Percentiles rank a stretch among this genome's conserved stretches.
Conservation (phyloP, 805 yeast species). For the Myxozyma monticola region DNA sequence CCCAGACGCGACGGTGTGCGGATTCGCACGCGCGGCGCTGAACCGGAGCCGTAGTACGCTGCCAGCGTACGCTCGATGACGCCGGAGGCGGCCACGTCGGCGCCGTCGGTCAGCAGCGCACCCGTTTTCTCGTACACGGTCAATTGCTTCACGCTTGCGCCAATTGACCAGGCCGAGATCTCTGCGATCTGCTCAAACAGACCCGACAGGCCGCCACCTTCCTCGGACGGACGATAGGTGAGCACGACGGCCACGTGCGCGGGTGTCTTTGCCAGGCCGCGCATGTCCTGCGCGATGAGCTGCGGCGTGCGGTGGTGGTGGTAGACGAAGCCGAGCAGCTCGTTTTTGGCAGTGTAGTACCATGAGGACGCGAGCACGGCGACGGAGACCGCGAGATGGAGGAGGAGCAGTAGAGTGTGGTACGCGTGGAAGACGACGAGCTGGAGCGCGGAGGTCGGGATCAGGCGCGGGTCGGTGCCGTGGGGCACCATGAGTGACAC, state of each 20-base stretch:
- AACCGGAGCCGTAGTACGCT: slow-evolving; percentile 19
- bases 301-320: slow-evolving; percentile 60
- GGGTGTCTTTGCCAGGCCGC: slow-evolving; percentile 73
- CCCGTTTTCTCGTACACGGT: slow-evolving; percentile 63
- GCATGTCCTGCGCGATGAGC: slow-evolving; percentile 79
- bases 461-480: slow-evolving; percentile 7
- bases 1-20: slow-evolving; percentile 15
- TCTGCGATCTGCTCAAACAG: slow-evolving; percentile 75
- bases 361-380: slow-evolving; percentile 3
- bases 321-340: slow-evolving; percentile 29
- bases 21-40: slow-evolving; percentile 13
- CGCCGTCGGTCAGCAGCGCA: slow-evolving; percentile 11
- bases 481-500: slow-evolving; percentile 16
- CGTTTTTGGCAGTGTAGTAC: slow-evolving; percentile 27
- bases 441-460: slow-evolving; percentile 18
- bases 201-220: slow-evolving; percentile 86
- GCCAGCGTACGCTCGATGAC: slow-evolving; percentile 19
- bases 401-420: slow-evolving; percentile 23
- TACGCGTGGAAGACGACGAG: slow-evolving; percentile 22
- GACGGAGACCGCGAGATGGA: slow-evolving; percentile 27
- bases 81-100: slow-evolving; percentile 13
- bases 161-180: slow-evolving; percentile 80
- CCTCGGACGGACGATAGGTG: slow-evolving; percentile 70
- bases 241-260: slow-evolving; percentile 73
- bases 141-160: slow-evolving; percentile 75